A percentile compares a stretch with the other conserved stretches of the same genome.
These are phyloP conservation scores for Cordyceps pruinosa DNA, from an alignment of 2,329 filamentous ascomycete genomes.

Conservation along the genomic window DNA sequence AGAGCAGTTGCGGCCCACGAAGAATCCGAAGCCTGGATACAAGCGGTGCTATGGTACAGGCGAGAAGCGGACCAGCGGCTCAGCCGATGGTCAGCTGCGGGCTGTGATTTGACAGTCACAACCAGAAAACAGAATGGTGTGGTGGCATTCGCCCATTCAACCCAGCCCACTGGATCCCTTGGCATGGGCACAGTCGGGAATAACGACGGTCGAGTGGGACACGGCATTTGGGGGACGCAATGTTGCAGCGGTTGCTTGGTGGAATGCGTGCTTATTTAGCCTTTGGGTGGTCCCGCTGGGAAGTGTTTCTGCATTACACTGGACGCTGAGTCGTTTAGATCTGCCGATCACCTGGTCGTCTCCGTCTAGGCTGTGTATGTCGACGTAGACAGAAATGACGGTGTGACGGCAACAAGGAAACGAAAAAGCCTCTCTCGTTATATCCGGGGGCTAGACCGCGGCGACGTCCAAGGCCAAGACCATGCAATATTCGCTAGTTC, in stretches of 20 bases:
- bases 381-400: neutral
- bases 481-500: neutral
- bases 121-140: neutral
- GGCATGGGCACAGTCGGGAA: constrained; percentile 12
- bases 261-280: neutral
- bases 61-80: too few relatives aligned
- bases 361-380: neutral
- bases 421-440: neutral
- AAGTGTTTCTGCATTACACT: too few relatives aligned
- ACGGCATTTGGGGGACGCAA: neutral
- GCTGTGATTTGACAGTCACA: neutral
- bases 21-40: too few relatives aligned
- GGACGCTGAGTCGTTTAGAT: neutral
- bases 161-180: neutral
- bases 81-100: neutral
- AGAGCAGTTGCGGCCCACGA: too few relatives aligned
- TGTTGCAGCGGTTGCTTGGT: neutral
- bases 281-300: neutral
- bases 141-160: neutral
- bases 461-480: neutral
- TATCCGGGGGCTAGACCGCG: neutral
- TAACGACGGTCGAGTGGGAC: neutral
- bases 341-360: neutral
- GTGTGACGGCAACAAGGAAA: neutral
- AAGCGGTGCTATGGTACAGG: too few relatives aligned